A percentile compares a stretch with the other conserved stretches of the same genome.
Conservation (phyloP, 1,284 basidiomycete genomes). For the Uromyces viciae-fabae region DNA sequence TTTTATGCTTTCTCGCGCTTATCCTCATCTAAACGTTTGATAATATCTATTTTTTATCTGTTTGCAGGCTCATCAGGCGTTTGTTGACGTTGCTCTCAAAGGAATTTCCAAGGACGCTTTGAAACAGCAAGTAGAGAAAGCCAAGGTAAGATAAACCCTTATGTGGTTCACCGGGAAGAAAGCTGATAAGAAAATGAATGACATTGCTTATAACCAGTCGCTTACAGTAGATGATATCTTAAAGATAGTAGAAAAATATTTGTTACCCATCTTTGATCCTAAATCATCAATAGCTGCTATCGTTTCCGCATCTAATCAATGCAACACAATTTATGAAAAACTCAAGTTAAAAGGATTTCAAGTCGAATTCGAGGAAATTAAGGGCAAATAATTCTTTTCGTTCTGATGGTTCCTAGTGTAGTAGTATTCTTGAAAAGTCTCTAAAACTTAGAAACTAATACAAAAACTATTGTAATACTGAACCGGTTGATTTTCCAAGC, state of each 20-base stretch:
- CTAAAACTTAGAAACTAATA: too few relatives aligned
- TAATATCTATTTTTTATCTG: not conserved
- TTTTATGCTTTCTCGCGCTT: constrained; percentile 27
- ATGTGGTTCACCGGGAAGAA: not conserved
- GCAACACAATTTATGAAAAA: too few relatives aligned
- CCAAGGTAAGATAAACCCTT: not conserved
- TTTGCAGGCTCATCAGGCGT: constrained; percentile 68
- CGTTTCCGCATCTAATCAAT: too few relatives aligned
- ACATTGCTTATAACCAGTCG: not conserved
- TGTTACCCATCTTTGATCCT: constrained; percentile 80
- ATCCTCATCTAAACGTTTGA: not conserved
- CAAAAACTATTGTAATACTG: too few relatives aligned
- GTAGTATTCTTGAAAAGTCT: too few relatives aligned
- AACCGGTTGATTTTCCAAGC: too few relatives aligned
- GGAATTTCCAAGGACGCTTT: constrained; percentile 68
- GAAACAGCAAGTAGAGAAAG: not conserved
- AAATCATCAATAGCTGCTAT: constrained; percentile 73
- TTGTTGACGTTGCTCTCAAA: constrained; percentile 79
- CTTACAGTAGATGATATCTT: constrained; percentile 74
- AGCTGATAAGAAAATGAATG: constrained; percentile 62
- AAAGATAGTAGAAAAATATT: constrained; percentile 67
- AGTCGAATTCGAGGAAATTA: too few relatives aligned
- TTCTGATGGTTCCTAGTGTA: too few relatives aligned
- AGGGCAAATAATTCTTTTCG: too few relatives aligned
- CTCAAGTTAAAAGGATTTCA: too few relatives aligned